These are phyloP conservation scores for Tuber microsphaerosporum DNA, from an alignment of 495 filamentous ascomycete species.

Conservation along the genomic window DNA sequence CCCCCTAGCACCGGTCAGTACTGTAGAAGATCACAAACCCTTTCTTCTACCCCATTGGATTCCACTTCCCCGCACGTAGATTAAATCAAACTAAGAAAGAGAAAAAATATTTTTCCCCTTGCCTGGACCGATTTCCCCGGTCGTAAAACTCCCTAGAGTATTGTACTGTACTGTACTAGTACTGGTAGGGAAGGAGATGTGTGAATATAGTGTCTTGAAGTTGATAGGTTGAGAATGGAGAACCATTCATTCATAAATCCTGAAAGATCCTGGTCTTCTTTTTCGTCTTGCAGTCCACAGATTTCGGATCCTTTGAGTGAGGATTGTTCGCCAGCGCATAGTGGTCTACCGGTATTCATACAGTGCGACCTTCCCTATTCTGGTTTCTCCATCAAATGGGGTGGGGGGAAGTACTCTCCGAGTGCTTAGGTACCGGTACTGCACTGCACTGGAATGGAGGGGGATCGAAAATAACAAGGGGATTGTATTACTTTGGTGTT, in stretches of 20 bases:
- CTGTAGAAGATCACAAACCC: not conserved
- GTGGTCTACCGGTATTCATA: not conserved
- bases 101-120: not conserved
- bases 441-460: not conserved
- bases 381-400: not conserved
- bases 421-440: not conserved
- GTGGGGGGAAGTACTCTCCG: no score
- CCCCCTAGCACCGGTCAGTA: not conserved
- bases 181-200: not conserved
- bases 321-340: not conserved
- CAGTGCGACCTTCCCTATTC: not conserved
- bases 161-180: not conserved
- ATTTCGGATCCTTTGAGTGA: not conserved
- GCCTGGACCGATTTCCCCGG: not conserved
- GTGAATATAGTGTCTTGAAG: not conserved
- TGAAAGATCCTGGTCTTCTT: not conserved
- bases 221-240: not conserved
- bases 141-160: not conserved
- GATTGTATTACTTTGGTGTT: not conserved
- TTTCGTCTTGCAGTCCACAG: not conserved
- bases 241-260: not conserved
- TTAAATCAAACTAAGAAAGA: not conserved
- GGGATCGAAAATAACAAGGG: not conserved
- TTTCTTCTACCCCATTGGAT: not conserved
- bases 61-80: not conserved